Evolutionary conservation across 345 rosid species (phyloP), one percentile per base, ranked within the genome.

Genomic region (Citrus inodora): DNA sequence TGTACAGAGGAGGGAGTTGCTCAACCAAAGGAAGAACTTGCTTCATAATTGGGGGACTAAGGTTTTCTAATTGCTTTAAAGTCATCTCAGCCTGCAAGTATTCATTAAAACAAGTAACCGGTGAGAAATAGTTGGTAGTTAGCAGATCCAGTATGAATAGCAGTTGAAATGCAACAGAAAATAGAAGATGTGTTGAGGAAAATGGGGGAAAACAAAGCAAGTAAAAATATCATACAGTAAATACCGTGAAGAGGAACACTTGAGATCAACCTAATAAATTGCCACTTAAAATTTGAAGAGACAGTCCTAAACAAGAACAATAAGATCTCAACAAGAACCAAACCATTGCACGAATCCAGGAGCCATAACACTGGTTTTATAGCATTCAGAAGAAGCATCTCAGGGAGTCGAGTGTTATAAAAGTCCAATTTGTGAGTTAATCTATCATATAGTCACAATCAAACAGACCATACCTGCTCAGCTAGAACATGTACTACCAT

Each of bases 1-100:
- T 92, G 88, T 94, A 96, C 85, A 96, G 77, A 28, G 98, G 97
- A 81, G 98, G 97, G 60, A 96, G 92, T 87, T 96, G 99, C 87
- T 96, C 98, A 51, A 96, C 90, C 82, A 96, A 76, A 65, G 99
- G 99, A 80, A 96, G 87, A 82, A 88, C 96, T 85, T 96, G 99
- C 90, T 92, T 96, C 97, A 96, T 87, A 58, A 96, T 88, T 35
- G 98, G 94, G 79, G 98, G 99, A 66, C 97, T 90, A 73, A 94
- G 90, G 82, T 84, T 91, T 88, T 92, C 98, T 78, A 96, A 78
- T 81, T 94, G 97, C 88, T 94, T 96, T 75, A 92, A 66, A 17
- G 99, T 94, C 92, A 94, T 90, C 87, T 94, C 99, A 64, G 98
- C 99, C 97, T 96, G 92, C 83, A 86, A 75, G 69, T 53, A 79